Evolutionary conservation across 2,329 filamentous ascomycete genomes (phyloP).

Genomic region (Sclerotinia sclerotiorum): DNA sequence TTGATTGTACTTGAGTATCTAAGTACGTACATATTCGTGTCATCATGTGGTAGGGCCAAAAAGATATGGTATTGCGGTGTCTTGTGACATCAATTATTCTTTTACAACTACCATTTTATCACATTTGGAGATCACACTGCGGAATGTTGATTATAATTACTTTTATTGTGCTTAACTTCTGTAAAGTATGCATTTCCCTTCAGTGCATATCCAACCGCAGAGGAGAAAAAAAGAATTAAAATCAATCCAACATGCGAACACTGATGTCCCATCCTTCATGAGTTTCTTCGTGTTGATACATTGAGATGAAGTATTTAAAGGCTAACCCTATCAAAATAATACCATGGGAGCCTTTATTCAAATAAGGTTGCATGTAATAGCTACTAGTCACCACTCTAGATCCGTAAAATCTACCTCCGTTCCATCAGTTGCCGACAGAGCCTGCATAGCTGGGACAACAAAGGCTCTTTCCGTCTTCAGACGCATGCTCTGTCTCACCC

Average conservation of each 20-base stretch:
- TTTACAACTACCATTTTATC: background rate
- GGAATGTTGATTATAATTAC: background rate
- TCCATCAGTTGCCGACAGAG: slow-evolving; percentile 40
- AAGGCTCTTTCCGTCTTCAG: slow-evolving; percentile 43
- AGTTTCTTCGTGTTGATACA: background rate
- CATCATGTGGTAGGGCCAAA: background rate
- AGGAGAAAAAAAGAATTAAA: background rate
- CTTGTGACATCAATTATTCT: background rate
- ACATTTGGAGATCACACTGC: background rate
- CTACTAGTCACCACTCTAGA: slow-evolving; percentile 36
- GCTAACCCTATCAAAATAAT: background rate
- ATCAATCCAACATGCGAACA: background rate
- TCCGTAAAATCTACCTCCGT: slow-evolving; percentile 26
- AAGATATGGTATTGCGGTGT: background rate
- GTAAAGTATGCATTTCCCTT: too few relatives aligned
- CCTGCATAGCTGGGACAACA: slow-evolving; percentile 45
- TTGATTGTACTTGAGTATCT: background rate
- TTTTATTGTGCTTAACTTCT: background rate
- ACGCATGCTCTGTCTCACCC: slow-evolving; percentile 60
- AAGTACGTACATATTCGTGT: too few relatives aligned
- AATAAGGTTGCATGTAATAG: background rate
- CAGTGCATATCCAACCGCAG: background rate
- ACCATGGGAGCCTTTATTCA: background rate
- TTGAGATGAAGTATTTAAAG: background rate
- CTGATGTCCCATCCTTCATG: background rate